Evolutionary conservation across 139 green algal species (phyloP).

Genomic region (Volvox reticuliferus): DNA sequence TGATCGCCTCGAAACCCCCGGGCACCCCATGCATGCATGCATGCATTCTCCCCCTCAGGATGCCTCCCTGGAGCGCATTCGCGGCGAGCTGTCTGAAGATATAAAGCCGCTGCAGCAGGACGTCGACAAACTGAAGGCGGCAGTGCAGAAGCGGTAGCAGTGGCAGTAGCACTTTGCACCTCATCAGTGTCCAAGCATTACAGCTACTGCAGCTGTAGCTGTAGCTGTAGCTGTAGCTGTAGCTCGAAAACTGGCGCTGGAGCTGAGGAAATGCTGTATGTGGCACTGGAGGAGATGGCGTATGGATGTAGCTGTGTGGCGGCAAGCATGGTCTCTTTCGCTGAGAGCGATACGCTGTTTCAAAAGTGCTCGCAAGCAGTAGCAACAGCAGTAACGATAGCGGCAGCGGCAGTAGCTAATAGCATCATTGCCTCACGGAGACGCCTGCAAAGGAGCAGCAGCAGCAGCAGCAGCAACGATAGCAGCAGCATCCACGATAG

Average conservation of each 20-base stretch:
- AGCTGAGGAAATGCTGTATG: background rate
- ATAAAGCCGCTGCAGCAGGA: background rate
- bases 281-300: too few relatives aligned
- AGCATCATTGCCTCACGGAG: too few relatives aligned
- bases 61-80: conserved; percentile 33
- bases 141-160: background rate
- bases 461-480: too few relatives aligned
- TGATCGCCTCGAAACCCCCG: too few relatives aligned
- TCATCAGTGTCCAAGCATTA: background rate
- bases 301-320: background rate
- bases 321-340: too few relatives aligned
- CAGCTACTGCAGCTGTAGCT: background rate
- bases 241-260: background rate
- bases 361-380: background rate
- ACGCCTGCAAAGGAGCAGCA: too few relatives aligned
- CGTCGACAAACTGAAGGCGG: background rate
- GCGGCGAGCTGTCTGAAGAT: conserved; percentile 9
- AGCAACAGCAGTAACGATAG: background rate
- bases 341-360: too few relatives aligned
- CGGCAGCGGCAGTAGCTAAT: too few relatives aligned
- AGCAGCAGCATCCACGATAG: too few relatives aligned
- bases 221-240: background rate
- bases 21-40: background rate
- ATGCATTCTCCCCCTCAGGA: conserved; percentile 12
- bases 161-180: background rate